Evolutionary conservation across 345 rosid genomes (phyloP), one percentile per base, ranked within the genome.

Genomic region (Citrus cavaleriei): DNA sequence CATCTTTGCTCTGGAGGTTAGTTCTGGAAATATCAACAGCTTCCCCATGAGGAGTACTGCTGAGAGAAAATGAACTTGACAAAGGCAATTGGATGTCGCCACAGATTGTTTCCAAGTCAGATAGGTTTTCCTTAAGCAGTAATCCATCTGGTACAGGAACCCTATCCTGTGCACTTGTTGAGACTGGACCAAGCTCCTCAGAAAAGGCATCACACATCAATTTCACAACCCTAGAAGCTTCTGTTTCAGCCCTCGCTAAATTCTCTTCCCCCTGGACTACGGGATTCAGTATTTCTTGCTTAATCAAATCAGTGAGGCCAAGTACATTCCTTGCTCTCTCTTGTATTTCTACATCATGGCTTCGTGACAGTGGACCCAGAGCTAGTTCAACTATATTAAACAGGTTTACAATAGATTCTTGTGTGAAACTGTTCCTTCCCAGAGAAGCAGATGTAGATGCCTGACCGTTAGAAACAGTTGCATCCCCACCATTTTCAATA

Each of bases 141-240:
- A 94, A 81, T 21, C 90, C 98, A 74, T 90, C 90, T 2, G 97
- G 98, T 51, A 91, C 40, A 46, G 78, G 73, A 78, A 93, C 88
- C 79, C 90, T 89, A 65, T 85, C 90, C 83, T 91, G 98, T 49
- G 97, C 93, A 77, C 81, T 88, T 64, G 75, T 63, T 67, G 95
- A 87, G 77, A 94, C 92, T 4, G 93, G 98, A 55, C 93, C 91
- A 73, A 94, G 90, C 84, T 94, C 95, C 84, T 91, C 87, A 22
- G 89, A 85, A 78, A 96, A 90, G 75, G 88, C 87, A 83, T 91
- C 95, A 72, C 80, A 75, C 83, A 93, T 60, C 80, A 88, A 81
- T 60, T 83, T 76, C 70, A 91, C 79, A 25, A 86, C 59, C 82
- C 80, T 88, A 78, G 73, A 81, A 76, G 88, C 82, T 70, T 83